Evolutionary conservation across 2,329 filamentous ascomycete species (phyloP), one percentile per base, ranked within the genome.

Genomic region (Sporothrix pseudoabietina): DNA sequence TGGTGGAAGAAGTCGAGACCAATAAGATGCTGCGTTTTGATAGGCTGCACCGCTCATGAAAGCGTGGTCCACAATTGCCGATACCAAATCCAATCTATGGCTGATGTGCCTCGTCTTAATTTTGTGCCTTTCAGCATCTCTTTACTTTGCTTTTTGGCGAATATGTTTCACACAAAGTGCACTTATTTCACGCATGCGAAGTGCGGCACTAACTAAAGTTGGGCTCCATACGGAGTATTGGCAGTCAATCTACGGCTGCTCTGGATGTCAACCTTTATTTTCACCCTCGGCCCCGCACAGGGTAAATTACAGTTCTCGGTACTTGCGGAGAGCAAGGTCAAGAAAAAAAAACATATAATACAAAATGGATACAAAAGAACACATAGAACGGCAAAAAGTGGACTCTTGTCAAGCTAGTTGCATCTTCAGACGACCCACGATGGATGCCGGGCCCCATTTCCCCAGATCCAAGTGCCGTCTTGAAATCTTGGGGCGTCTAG

Each of bases 1-100:
- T 77, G 75, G 79, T 90, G 87, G 52, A 55, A 39, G 57, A 39
- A 41, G 35, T 41, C 19, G 35, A n/a, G 32, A 4, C 32, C 32
- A 41, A 63, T 41, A 41, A 14, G 35, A 4, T n/a, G 32, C 35
- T 22, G 35, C 9, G 19, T 4, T 69, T 26, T 39, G 47, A 69
- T 69, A 69, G 66, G 66, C 19, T 54, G 66, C 47, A 12, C 30
- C 32, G 19, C 19, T 35, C 30, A 39, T 3, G 66, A 52, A 7
- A 4, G 19, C 30, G 44, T 39, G 66, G 47, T 35, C 30, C 47
- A 69, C 66, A 69, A 69, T 54, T 69, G 66, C 66, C 66, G 66
- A 54, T 9, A 49, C 26, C 26, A 49, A 69, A 10, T 12, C 66
- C 47, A 69, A 54, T 69, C 47, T 69, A 69, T 54, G 66, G 47